Evolutionary conservation across 306 rosid genomes (phyloP).

Genomic region (Trifolium fragiferum): DNA sequence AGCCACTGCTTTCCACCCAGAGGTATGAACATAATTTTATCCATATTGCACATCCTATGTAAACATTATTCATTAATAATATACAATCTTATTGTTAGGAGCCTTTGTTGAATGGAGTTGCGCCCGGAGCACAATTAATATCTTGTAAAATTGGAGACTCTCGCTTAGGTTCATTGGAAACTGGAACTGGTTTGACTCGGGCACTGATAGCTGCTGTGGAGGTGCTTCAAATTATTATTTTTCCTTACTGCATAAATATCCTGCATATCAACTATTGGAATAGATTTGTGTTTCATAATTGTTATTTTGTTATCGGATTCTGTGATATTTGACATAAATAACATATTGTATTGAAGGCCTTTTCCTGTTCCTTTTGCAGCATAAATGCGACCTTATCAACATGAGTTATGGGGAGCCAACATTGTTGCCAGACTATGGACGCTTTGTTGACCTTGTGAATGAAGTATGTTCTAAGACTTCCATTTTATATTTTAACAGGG

Average conservation of each 20-base stretch:
- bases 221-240: slow-evolving; percentile 57
- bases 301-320: slow-evolving; percentile 37
- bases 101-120: slow-evolving; percentile 94
- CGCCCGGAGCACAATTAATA: slow-evolving; percentile 96
- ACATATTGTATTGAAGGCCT: slow-evolving; percentile 36
- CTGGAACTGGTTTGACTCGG: slow-evolving; percentile 96
- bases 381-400: slow-evolving; percentile 93
- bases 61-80: slow-evolving; percentile 37
- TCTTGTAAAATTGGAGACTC: slow-evolving; percentile 99
- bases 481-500: slow-evolving; percentile 40
- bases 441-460: slow-evolving; percentile 94
- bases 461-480: slow-evolving; percentile 64
- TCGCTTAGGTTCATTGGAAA: slow-evolving; percentile 97
- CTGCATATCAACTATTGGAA: slow-evolving; percentile 34
- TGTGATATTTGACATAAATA: slow-evolving; percentile 35
- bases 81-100: slow-evolving; percentile 58
- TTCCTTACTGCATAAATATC: slow-evolving; percentile 20
- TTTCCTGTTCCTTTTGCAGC: slow-evolving; percentile 63
- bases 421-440: slow-evolving; percentile 91
- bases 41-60: slow-evolving; percentile 24
- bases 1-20: slow-evolving; percentile 86
- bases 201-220: slow-evolving; percentile 95
- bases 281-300: slow-evolving; percentile 17
- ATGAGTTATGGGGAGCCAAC: slow-evolving; percentile 98
- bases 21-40: slow-evolving; percentile 61